phyloP scores from a whole-genome alignment of 1,284 basidiomycete species.

The Moesziomyces parantarcticus region DNA sequence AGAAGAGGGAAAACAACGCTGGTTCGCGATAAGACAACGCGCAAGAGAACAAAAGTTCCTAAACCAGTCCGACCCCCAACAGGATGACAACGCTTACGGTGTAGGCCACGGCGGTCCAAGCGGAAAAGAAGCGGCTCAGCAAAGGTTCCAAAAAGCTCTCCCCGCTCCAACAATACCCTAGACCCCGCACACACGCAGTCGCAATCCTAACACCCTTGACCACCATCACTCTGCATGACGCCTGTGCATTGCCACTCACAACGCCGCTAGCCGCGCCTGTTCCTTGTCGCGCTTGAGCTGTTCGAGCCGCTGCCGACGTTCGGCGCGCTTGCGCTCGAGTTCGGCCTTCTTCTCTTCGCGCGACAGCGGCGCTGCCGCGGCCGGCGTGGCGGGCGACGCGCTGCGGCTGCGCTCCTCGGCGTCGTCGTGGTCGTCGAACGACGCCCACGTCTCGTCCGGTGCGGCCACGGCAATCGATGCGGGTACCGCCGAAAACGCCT shows the following conservation, averaged over 20 bases:
- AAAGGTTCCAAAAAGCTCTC: constrained; percentile 22
- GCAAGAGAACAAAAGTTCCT: constrained; percentile 28
- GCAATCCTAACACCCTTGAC: constrained; percentile 1
- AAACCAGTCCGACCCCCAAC: background rate
- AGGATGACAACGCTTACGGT: constrained; percentile 1
- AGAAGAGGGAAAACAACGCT: constrained; percentile 27
- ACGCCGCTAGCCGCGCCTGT: constrained; percentile 27
- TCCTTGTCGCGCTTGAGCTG: constrained; percentile 55
- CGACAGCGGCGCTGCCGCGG: constrained; percentile 26
- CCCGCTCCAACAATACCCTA: background rate
- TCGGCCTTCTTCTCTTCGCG: constrained; percentile 60
- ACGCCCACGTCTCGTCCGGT: constrained; percentile 28
- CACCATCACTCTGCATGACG: too few species aligned
- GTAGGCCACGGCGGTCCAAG: constrained; percentile 49
- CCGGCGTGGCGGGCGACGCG: constrained; percentile 15
- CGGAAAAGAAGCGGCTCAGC: constrained; percentile 29
- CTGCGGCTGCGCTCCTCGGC: constrained; percentile 2
- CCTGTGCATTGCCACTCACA: constrained; percentile 6
- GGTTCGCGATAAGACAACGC: constrained; percentile 19
- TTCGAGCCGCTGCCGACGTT: constrained; percentile 45
- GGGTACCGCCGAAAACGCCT: constrained; percentile 30
- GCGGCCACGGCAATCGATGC: constrained; percentile 8
- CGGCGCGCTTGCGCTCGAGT: constrained; percentile 54
- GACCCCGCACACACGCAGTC: background rate
- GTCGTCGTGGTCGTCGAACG: constrained; percentile 38